These are phyloP conservation scores for Phytophthora rubi DNA, from an alignment of 352 stramenopile species.

Conservation along the genomic window DNA sequence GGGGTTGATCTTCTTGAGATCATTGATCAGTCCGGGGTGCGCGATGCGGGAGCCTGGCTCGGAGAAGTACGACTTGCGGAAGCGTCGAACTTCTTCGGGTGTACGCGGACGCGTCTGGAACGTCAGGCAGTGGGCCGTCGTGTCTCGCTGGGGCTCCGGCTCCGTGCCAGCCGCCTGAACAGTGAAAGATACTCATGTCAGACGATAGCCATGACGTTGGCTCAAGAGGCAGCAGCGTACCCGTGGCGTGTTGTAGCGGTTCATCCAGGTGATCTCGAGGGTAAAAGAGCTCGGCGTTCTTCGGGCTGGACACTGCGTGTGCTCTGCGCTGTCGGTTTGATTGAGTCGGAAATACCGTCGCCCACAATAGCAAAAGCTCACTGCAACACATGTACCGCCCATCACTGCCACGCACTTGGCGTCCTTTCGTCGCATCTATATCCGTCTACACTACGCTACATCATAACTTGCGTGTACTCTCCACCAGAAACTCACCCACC, in stretches of 20 bases:
- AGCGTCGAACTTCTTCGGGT: slow-evolving; percentile 75
- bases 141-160: slow-evolving; percentile 48
- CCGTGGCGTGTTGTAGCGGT: slow-evolving; percentile 32
- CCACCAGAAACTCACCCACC: neutral
- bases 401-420: slow-evolving; percentile 2
- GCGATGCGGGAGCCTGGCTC: slow-evolving; percentile 77
- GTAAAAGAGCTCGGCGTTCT: neutral
- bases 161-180: slow-evolving; percentile 53
- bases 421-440: slow-evolving; percentile 36
- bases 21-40: slow-evolving; percentile 81
- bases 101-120: slow-evolving; percentile 68
- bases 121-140: slow-evolving; percentile 56
- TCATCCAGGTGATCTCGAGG: slow-evolving; percentile 20
- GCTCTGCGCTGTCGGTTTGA: slow-evolving; percentile 7
- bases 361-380: slow-evolving; percentile 11
- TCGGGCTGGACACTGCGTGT: neutral
- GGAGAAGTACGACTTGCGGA: slow-evolving; percentile 86
- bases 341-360: slow-evolving; percentile 4
- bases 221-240: slow-evolving; percentile 20
- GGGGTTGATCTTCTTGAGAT: slow-evolving; percentile 71
- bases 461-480: slow-evolving; percentile 2
- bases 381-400: too few relatives aligned
- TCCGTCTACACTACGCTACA: neutral
- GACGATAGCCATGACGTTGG: neutral
- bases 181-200: neutral